These are phyloP conservation scores for Barnettozyma californica DNA, from an alignment of 805 yeast species.

Conservation along the genomic window DNA sequence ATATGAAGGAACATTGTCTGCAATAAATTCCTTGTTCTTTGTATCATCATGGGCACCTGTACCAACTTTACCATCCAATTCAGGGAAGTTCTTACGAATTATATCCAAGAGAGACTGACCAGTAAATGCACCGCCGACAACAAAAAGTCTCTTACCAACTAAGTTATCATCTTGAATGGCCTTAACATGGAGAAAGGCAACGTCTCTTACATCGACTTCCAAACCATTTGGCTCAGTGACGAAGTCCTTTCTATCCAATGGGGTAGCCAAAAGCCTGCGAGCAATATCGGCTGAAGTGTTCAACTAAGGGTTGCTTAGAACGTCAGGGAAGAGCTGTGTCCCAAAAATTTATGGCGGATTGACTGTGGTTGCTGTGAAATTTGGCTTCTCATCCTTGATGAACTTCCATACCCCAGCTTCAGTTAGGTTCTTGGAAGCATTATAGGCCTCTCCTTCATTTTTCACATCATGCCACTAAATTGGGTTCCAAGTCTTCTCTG, in stretches of 20 bases:
- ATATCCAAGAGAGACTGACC: slow-evolving; percentile 22
- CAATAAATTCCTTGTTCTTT: slow-evolving; percentile 4
- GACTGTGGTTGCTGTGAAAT: slow-evolving; percentile 38
- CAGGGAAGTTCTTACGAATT: slow-evolving; percentile 33
- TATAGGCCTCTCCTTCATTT: slow-evolving; percentile 37
- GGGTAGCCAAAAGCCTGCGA: slow-evolving; percentile 25
- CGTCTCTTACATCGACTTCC: slow-evolving; percentile 40
- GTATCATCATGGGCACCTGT: slow-evolving; percentile 32
- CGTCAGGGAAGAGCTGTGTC: slow-evolving; percentile 46
- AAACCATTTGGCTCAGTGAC: slow-evolving; percentile 3
- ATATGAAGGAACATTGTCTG: not conserved
- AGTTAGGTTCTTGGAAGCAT: slow-evolving; percentile 56
- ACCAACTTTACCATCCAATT: slow-evolving; percentile 38
- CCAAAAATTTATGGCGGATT: slow-evolving; percentile 54
- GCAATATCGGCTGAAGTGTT: slow-evolving; percentile 36
- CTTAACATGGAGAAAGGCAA: slow-evolving; percentile 37
- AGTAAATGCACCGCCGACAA: slow-evolving; percentile 20
- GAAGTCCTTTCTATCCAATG: slow-evolving; percentile 18
- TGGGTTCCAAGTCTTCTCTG: slow-evolving; percentile 40
- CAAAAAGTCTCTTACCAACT: slow-evolving; percentile 28
- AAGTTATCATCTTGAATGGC: slow-evolving; percentile 26
- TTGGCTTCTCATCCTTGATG: slow-evolving; percentile 27
- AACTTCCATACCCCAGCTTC: slow-evolving; percentile 58
- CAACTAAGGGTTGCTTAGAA: slow-evolving; percentile 30
- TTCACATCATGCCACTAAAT: slow-evolving; percentile 41